phyloP scores from a whole-genome alignment of 768 basidiomycete species.

The Suillus brevipes region DNA sequence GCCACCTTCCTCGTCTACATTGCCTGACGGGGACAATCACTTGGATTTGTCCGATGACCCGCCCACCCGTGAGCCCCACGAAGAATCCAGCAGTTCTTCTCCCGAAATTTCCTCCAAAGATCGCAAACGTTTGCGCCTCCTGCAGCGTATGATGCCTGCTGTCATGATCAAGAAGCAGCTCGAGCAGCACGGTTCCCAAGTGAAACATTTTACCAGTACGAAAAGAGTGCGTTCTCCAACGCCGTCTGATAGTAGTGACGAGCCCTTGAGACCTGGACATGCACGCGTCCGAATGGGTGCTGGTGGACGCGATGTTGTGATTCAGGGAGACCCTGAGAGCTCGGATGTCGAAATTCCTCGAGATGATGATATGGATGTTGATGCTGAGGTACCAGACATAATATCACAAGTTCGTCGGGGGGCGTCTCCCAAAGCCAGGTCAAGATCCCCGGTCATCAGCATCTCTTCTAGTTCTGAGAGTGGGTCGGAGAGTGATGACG shows the following conservation, averaged over 20 bases:
- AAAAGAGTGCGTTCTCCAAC: slow-evolving; percentile 6
- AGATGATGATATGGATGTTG: slow-evolving; percentile 10
- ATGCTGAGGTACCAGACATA: slow-evolving; percentile 6
- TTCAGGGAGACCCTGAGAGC: slow-evolving; percentile 68
- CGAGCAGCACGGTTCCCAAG: slow-evolving; percentile 3
- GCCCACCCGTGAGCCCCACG: not conserved
- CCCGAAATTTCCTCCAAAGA: slow-evolving; percentile 29
- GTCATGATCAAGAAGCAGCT: slow-evolving; percentile 46
- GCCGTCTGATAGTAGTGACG: slow-evolving; percentile 33
- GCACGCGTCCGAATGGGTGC: slow-evolving; percentile 42
- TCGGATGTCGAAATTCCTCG: slow-evolving; percentile 37
- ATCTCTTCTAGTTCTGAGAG: slow-evolving; percentile 14
- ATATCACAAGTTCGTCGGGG: slow-evolving; percentile 15
- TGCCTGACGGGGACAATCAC: slow-evolving; percentile 4
- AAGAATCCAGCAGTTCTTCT: slow-evolving; percentile 15
- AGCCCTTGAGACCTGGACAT: slow-evolving; percentile 52
- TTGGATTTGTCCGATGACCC: slow-evolving; percentile 13
- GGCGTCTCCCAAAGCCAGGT: slow-evolving; percentile 1
- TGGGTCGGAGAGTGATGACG: slow-evolving; percentile 27
- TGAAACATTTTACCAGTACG: not conserved
- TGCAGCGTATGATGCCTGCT: slow-evolving; percentile 54
- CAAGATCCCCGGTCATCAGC: slow-evolving; percentile 5
- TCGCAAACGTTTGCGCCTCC: slow-evolving; percentile 37
- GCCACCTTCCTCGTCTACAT: slow-evolving; percentile 8
- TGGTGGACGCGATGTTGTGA: slow-evolving; percentile 37